Conservation (phyloP, 192 early-diverging fungal genomes). For the Pilobolus umbonatus region DNA sequence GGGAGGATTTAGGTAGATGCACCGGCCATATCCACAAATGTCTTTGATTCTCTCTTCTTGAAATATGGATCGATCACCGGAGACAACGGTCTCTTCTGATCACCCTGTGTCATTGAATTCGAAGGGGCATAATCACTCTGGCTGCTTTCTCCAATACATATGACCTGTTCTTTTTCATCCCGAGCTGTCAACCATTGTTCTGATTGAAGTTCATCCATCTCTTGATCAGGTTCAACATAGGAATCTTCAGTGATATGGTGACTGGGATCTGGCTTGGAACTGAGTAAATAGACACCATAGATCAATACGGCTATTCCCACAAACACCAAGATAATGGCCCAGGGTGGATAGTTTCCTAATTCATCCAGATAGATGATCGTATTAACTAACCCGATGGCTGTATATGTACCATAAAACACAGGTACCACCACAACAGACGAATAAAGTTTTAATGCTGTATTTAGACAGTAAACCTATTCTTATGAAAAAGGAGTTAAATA, state of each 20-base stretch:
- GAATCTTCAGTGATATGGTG: constrained; percentile 1
- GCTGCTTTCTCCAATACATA: too few species aligned
- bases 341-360: constrained; percentile 40
- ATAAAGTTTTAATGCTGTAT: constrained; percentile 51
- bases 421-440: constrained; percentile 56
- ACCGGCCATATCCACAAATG: too few species aligned
- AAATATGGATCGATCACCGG: too few species aligned
- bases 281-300: constrained; percentile 50
- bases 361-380: constrained; percentile 56
- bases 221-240: constrained; percentile 18
- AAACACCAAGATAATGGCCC: constrained; percentile 46
- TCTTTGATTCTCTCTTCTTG: too few species aligned
- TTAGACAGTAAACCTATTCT: constrained; percentile 53
- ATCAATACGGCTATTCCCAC: constrained; percentile 48
- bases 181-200: constrained; percentile 11
- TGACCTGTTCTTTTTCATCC: constrained; percentile 24
- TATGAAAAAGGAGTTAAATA: neutral
- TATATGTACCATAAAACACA: constrained; percentile 53
- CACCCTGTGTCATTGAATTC: too few species aligned
- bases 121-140: too few species aligned
- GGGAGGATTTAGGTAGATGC: too few species aligned
- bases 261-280: constrained; percentile 27
- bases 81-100: too few species aligned
- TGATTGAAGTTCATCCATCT: constrained; percentile 8
- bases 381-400: constrained; percentile 53